These are phyloP conservation scores for Penicillium simplicissimum DNA, from an alignment of 495 filamentous ascomycete genomes.

Conservation along the genomic window DNA sequence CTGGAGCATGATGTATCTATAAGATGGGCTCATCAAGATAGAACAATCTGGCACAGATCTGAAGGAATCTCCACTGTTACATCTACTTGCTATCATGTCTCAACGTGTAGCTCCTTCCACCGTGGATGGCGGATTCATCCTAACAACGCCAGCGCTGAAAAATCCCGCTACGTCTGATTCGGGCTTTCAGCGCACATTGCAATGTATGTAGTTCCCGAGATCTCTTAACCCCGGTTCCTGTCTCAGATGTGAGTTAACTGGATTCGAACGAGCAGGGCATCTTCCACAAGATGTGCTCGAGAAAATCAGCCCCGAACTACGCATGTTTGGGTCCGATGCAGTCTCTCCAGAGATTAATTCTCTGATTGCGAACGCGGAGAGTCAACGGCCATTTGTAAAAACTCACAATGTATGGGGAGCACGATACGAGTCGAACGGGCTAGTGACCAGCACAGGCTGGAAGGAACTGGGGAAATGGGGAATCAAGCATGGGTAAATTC, in stretches of 20 bases:
- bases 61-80: background rate
- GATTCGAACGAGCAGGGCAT: slow-evolving; percentile 8
- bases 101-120: slow-evolving; percentile 9
- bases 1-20: background rate
- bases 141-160: slow-evolving; percentile 12
- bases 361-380: slow-evolving; percentile 28
- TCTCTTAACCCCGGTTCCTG: no score
- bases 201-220: slow-evolving; percentile 6
- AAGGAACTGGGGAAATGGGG: slow-evolving; percentile 37
- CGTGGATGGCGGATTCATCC: slow-evolving; percentile 19
- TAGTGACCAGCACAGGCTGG: slow-evolving; percentile 43
- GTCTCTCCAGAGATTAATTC: slow-evolving; percentile 16
- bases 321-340: slow-evolving; percentile 14
- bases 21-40: background rate
- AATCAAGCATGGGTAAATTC: slow-evolving; percentile 29
- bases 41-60: background rate
- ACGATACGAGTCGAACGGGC: slow-evolving; percentile 29
- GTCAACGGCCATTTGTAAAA: slow-evolving; percentile 32
- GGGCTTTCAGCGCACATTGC: slow-evolving; percentile 16
- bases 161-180: slow-evolving; percentile 18
- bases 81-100: background rate
- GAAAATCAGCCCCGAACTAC: slow-evolving; percentile 11
- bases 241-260: background rate
- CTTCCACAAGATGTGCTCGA: slow-evolving; percentile 7
- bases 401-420: slow-evolving; percentile 35